These are phyloP conservation scores for Hypericum androsaemum DNA, from an alignment of 345 rosid genomes.

Conservation along the genomic window DNA sequence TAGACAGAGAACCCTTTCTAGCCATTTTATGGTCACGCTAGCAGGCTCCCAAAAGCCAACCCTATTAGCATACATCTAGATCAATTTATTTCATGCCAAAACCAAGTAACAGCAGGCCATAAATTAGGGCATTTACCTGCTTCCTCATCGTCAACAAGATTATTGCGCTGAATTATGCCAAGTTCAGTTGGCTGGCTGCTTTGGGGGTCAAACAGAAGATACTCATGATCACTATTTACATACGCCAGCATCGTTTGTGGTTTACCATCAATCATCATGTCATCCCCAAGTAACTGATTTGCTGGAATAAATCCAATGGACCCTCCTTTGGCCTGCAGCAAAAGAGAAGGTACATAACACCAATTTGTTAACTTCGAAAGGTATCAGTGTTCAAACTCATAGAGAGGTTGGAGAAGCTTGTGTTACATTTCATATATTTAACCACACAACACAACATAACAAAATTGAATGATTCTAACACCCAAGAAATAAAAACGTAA, in stretches of 20 bases:
- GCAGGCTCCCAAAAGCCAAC: no score
- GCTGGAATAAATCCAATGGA: constrained; percentile 45
- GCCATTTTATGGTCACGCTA: no score
- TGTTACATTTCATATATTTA: no score
- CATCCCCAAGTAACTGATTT: constrained; percentile 23
- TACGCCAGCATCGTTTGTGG: constrained; percentile 44
- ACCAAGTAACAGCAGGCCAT: background rate
- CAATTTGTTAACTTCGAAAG: background rate
- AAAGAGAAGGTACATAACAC: constrained; percentile 9
- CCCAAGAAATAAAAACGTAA: no score
- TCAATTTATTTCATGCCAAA: background rate
- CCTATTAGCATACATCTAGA: no score
- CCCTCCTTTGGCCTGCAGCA: constrained; percentile 70
- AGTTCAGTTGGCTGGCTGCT: constrained; percentile 44
- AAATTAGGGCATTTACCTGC: constrained; percentile 13
- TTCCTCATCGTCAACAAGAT: constrained; percentile 32
- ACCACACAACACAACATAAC: no score
- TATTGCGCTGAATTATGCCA: constrained; percentile 20
- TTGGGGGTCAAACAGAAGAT: constrained; percentile 62
- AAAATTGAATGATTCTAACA: no score
- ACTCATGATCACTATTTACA: constrained; percentile 73
- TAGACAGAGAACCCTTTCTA: no score
- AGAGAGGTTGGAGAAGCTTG: no score
- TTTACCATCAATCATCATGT: constrained; percentile 27
- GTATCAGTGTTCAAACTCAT: no score